Evolutionary conservation across 768 basidiomycete genomes (phyloP).

Genomic region (Lactarius quietus): DNA sequence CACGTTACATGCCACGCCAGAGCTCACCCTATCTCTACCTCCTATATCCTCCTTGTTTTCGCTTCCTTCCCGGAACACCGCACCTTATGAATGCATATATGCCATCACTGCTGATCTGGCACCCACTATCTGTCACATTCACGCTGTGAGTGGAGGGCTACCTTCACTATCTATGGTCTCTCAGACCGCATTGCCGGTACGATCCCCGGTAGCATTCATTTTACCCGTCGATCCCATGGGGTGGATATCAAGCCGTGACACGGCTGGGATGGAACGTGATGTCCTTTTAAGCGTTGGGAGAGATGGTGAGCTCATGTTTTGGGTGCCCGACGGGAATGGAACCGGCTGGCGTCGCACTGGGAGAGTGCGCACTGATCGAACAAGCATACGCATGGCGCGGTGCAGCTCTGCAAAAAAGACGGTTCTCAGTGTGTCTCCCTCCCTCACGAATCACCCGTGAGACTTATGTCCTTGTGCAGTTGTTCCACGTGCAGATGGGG

Average conservation of each 20-base stretch:
- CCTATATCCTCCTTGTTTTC: conserved; percentile 60
- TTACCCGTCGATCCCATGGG: conserved; percentile 87
- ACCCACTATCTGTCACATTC: conserved; percentile 50
- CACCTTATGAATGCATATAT: conserved; percentile 53
- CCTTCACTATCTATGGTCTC: conserved; percentile 47
- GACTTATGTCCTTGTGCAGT: conserved; percentile 41
- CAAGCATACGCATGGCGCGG: conserved; percentile 61
- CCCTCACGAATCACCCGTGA: background rate
- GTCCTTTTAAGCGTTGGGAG: conserved; percentile 75
- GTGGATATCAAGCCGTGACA: conserved; percentile 46
- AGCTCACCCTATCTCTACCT: conserved; percentile 44
- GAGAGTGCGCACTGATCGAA: conserved; percentile 66
- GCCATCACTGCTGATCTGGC: conserved; percentile 61
- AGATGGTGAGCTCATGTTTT: conserved; percentile 81
- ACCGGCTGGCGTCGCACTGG: conserved; percentile 64
- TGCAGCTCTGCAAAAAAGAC: conserved; percentile 94
- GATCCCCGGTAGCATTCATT: conserved; percentile 43
- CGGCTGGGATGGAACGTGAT: conserved; percentile 48
- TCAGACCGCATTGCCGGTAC: conserved; percentile 50
- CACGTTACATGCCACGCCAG: conserved; percentile 52
- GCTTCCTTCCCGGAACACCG: conserved; percentile 40
- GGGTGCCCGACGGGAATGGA: conserved; percentile 48
- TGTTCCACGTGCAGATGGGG: conserved; percentile 52
- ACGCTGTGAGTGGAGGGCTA: conserved; percentile 35
- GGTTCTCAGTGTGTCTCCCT: conserved; percentile 59